phyloP scores from a whole-genome alignment of 1,284 basidiomycete species.

The Prillingera fragicola region DNA sequence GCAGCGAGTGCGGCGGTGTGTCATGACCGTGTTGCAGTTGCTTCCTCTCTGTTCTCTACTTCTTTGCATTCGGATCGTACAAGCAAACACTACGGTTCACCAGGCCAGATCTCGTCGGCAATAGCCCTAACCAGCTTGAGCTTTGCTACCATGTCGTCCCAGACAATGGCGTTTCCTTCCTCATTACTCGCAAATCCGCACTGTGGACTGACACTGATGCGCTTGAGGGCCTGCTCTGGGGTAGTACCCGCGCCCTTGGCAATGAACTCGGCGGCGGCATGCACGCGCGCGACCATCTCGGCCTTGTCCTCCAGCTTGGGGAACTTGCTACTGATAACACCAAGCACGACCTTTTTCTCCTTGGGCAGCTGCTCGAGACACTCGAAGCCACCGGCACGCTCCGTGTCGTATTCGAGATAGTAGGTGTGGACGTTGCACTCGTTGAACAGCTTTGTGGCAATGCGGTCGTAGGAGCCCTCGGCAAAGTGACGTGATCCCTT shows the following conservation, averaged over 20 bases:
- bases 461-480: constrained; percentile 67
- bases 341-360: constrained; percentile 62
- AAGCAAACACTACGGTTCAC: constrained; percentile 12
- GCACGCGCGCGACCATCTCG: constrained; percentile 58
- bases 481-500: constrained; percentile 63
- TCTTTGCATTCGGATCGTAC: too few relatives aligned
- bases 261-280: constrained; percentile 58
- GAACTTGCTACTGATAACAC: constrained; percentile 68
- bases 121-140: constrained; percentile 30
- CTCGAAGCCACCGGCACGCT: constrained; percentile 64
- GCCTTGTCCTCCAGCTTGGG: constrained; percentile 60
- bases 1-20: too few relatives aligned
- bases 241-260: constrained; percentile 24
- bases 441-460: constrained; percentile 65
- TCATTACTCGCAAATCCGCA: constrained; percentile 33
- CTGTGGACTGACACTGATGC: constrained; percentile 34
- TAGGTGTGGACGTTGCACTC: constrained; percentile 67
- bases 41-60: too few relatives aligned
- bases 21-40: too few relatives aligned
- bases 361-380: constrained; percentile 62
- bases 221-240: constrained; percentile 23
- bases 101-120: constrained; percentile 35
- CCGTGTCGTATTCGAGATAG: constrained; percentile 71
- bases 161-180: constrained; percentile 34
- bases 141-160: constrained; percentile 38